Evolutionary conservation across 2,329 filamentous ascomycete genomes (phyloP).

Genomic region (Beauveria australis): DNA sequence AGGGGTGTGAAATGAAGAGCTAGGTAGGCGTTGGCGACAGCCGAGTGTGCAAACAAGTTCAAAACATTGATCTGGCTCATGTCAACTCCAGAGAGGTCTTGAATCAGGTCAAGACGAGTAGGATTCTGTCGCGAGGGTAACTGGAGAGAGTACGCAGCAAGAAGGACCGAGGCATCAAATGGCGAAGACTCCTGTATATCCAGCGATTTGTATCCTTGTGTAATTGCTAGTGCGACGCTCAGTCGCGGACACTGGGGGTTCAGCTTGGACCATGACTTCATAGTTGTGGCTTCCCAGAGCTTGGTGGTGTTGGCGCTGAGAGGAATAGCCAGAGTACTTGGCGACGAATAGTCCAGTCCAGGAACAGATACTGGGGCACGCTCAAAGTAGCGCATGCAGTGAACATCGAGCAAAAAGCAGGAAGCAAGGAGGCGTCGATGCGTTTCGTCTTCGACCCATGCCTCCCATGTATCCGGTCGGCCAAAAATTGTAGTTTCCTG

Average conservation of each 20-base stretch:
- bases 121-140: constrained; percentile 26
- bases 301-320: constrained; percentile 34
- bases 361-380: constrained; percentile 29
- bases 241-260: constrained; percentile 18
- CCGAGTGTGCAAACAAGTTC: constrained; percentile 35
- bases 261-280: constrained; percentile 37
- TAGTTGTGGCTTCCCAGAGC: constrained; percentile 41
- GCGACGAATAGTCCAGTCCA: constrained; percentile 29
- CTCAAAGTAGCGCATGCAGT: constrained; percentile 47
- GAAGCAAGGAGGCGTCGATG: constrained; percentile 45
- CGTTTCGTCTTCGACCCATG: constrained; percentile 46
- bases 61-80: constrained; percentile 23
- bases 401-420: constrained; percentile 49
- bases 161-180: constrained; percentile 34
- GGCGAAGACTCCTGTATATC: constrained; percentile 25
- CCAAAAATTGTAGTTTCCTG: neutral
- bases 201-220: constrained; percentile 28
- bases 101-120: constrained; percentile 20
- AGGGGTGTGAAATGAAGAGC: constrained; percentile 52
- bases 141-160: constrained; percentile 30
- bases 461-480: constrained; percentile 25
- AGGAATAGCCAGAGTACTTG: constrained; percentile 34
- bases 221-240: constrained; percentile 21
- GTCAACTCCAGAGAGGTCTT: constrained; percentile 18
- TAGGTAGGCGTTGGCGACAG: constrained; percentile 44